These are phyloP conservation scores for Salicornia ramosissima DNA, from an alignment of 148 eudicot genomes.

Conservation along the genomic window DNA sequence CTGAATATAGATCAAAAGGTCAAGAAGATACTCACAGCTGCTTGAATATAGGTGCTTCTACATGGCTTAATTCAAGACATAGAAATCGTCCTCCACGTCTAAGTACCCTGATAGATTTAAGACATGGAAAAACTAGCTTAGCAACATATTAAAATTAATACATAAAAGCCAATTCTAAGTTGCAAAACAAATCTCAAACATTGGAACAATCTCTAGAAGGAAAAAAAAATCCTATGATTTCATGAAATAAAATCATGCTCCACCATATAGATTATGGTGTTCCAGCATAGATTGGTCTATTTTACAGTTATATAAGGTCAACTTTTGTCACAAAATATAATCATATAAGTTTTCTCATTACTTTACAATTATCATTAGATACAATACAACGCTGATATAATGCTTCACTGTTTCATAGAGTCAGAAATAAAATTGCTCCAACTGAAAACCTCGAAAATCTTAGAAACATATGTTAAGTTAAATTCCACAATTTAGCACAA, in stretches of 20 bases:
- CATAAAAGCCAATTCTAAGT: not conserved
- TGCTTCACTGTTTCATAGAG: too few relatives aligned
- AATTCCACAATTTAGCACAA: too few relatives aligned
- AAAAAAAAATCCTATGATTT: not conserved
- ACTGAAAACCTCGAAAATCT: too few relatives aligned
- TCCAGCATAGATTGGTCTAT: too few relatives aligned
- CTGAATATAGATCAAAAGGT: not conserved
- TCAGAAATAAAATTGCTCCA: too few relatives aligned
- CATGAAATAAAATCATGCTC: too few relatives aligned
- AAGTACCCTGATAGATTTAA: slow-evolving; percentile 59
- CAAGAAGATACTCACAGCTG: slow-evolving; percentile 56
- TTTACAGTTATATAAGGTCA: not conserved
- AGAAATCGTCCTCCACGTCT: slow-evolving; percentile 92
- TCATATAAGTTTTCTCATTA: too few relatives aligned
- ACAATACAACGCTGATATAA: too few relatives aligned
- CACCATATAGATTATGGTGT: too few relatives aligned
- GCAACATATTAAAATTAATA: not conserved
- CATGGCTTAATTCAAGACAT: slow-evolving; percentile 97
- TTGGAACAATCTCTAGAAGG: not conserved
- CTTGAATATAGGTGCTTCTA: slow-evolving; percentile 69
- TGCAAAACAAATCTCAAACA: not conserved
- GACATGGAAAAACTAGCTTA: slow-evolving; percentile 15
- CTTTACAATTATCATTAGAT: too few relatives aligned
- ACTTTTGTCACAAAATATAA: not conserved
- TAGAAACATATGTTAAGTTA: too few relatives aligned